Conservation (phyloP, 352 stramenopile species). For the Sclerospora graminicola region DNA sequence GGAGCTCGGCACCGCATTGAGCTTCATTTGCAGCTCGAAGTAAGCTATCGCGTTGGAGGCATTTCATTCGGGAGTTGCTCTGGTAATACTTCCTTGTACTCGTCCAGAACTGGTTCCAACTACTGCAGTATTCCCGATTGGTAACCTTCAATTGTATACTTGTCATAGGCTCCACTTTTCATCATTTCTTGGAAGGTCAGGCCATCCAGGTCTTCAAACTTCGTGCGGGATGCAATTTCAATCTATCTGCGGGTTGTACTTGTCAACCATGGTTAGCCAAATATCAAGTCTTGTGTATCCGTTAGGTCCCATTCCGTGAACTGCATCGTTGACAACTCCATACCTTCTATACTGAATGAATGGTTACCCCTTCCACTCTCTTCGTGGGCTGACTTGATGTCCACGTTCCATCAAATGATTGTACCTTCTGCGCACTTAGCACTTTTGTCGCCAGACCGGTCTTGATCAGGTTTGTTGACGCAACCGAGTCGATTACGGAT, state of each 20-base stretch:
- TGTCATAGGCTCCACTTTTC: neutral
- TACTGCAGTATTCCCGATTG: neutral
- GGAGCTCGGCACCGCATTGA: neutral
- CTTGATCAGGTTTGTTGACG: neutral
- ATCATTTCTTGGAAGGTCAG: neutral
- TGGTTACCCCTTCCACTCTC: neutral
- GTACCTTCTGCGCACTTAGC: neutral
- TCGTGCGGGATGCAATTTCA: neutral
- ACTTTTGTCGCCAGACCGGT: neutral
- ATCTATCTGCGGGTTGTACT: slow-evolving; percentile 4
- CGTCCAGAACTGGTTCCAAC: neutral
- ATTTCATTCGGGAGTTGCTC: slow-evolving; percentile 2
- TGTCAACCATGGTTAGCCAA: slow-evolving; percentile 2
- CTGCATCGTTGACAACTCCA: slow-evolving; percentile 3
- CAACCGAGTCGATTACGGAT: neutral
- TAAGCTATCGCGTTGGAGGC: neutral
- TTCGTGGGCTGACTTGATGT: neutral
- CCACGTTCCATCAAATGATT: slow-evolving; percentile 6
- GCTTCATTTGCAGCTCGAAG: neutral
- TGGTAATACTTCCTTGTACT: neutral
- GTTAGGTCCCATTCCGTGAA: too few species aligned
- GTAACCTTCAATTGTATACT: neutral
- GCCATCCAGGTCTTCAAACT: slow-evolving; percentile 1
- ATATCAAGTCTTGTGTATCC: slow-evolving; percentile 7
- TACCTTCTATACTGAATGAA: slow-evolving; percentile 3